A percentile compares a stretch with the other conserved stretches of the same genome.
Evolutionary conservation across 2,329 filamentous ascomycete genomes (phyloP).

Genomic region (Penicillium sp.): DNA sequence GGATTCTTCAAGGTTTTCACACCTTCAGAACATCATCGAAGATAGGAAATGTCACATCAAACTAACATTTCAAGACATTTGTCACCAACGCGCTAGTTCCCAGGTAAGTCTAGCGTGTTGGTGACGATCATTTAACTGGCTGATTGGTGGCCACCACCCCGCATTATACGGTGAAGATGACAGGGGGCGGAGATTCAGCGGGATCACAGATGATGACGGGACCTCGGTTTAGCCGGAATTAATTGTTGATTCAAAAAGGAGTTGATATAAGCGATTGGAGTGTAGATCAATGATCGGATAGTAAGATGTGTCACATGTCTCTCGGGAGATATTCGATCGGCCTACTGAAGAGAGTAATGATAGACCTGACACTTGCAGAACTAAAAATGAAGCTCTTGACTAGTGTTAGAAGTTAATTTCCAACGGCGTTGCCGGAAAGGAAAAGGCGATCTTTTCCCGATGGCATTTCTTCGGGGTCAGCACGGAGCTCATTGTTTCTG

Average conservation of each 20-base stretch:
- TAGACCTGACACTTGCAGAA: neutral
- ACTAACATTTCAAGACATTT: conserved; percentile 7
- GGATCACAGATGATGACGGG: neutral
- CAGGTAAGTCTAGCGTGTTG: neutral
- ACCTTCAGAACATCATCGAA: neutral
- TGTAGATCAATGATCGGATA: neutral
- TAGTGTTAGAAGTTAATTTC: neutral
- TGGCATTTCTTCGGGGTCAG: neutral
- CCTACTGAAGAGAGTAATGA: neutral
- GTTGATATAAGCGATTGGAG: neutral
- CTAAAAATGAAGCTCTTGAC: neutral
- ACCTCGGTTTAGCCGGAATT: neutral
- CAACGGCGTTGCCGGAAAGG: neutral
- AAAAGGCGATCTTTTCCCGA: conserved; percentile 7
- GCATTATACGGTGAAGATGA: conserved; percentile 2
- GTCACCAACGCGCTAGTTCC: conserved; percentile 2
- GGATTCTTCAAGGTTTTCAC: conserved; percentile 9
- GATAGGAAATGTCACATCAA: neutral
- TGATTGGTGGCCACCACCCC: conserved; percentile 13
- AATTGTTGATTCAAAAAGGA: neutral
- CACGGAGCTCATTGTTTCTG: neutral
- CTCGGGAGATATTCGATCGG: conserved; percentile 2
- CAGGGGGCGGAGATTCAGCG: conserved; percentile 23
- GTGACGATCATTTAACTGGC: neutral
- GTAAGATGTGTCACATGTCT: neutral